Evolutionary conservation across 345 rosid species (phyloP).

Genomic region (Streptanthus diversifolius): DNA sequence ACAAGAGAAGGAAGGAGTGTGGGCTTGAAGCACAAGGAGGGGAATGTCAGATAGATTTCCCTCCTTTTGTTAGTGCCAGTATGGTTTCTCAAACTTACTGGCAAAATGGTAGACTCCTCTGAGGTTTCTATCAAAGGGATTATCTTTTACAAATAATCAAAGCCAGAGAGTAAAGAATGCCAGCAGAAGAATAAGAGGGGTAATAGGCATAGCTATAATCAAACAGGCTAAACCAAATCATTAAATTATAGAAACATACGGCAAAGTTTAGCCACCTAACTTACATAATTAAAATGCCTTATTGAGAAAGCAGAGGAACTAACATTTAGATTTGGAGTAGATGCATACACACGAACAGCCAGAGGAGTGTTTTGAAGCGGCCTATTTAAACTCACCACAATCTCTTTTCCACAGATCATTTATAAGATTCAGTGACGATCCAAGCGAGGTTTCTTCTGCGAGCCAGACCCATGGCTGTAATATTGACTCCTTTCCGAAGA

Average conservation of each 20-base stretch:
- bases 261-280: constrained; percentile 20
- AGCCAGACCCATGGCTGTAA: constrained; percentile 64
- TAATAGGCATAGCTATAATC: constrained; percentile 1
- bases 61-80: neutral
- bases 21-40: constrained; percentile 13
- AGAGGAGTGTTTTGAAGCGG: constrained; percentile 9
- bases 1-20: constrained; percentile 9
- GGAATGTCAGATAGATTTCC: neutral
- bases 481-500: constrained; percentile 56
- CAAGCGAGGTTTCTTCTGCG: constrained; percentile 68
- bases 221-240: constrained; percentile 13
- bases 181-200: constrained; percentile 17
- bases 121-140: constrained; percentile 9
- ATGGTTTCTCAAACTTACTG: constrained; percentile 23
- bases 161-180: neutral
- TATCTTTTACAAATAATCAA: constrained; percentile 12
- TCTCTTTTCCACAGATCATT: constrained; percentile 24
- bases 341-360: constrained; percentile 20
- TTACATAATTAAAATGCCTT: constrained; percentile 15
- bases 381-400: constrained; percentile 25
- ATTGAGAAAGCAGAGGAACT: constrained; percentile 13
- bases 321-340: constrained; percentile 3
- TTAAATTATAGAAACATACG: constrained; percentile 4
- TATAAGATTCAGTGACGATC: constrained; percentile 53
- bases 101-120: neutral